Conservation (phyloP, 805 yeast genomes). For the Saccharomycopsis sp. region DNA sequence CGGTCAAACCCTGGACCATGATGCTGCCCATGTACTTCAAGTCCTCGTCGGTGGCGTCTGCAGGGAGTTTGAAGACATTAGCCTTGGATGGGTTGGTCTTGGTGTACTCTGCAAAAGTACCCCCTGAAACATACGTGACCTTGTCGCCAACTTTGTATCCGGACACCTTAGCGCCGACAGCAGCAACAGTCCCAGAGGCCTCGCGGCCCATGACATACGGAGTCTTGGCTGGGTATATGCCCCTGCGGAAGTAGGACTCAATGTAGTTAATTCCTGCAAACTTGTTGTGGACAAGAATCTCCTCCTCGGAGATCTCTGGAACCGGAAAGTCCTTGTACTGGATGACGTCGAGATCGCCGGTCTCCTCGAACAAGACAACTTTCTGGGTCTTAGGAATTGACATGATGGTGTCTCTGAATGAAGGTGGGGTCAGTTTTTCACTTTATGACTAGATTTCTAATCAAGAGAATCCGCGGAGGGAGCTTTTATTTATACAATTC, state of each 20-base stretch:
- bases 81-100: conserved; percentile 33
- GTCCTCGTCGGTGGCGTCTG: conserved; percentile 37
- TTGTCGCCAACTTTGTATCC: conserved; percentile 58
- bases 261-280: conserved; percentile 78
- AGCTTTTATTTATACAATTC: no score
- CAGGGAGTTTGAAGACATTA: conserved; percentile 41
- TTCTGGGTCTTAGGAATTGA: no score
- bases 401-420: no score
- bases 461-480: no score
- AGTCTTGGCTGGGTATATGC: conserved; percentile 51
- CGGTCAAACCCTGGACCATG: conserved; percentile 70
- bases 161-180: conserved; percentile 50
- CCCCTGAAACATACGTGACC: conserved; percentile 45
- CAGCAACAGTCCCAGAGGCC: conserved; percentile 61
- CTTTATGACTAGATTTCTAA: no score
- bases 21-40: conserved; percentile 52
- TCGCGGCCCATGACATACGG: conserved; percentile 71
- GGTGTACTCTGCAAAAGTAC: conserved; percentile 69
- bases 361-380: conserved; percentile 44
- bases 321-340: conserved; percentile 47
- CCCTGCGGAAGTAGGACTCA: conserved; percentile 75
- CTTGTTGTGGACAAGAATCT: conserved; percentile 61
- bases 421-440: no score
- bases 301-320: conserved; percentile 46
- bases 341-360: conserved; percentile 51